A percentile compares a stretch with the other conserved stretches of the same genome.
Evolutionary conservation across 75 land plant species (phyloP).

Genomic region (Sequoia sempervirens): DNA sequence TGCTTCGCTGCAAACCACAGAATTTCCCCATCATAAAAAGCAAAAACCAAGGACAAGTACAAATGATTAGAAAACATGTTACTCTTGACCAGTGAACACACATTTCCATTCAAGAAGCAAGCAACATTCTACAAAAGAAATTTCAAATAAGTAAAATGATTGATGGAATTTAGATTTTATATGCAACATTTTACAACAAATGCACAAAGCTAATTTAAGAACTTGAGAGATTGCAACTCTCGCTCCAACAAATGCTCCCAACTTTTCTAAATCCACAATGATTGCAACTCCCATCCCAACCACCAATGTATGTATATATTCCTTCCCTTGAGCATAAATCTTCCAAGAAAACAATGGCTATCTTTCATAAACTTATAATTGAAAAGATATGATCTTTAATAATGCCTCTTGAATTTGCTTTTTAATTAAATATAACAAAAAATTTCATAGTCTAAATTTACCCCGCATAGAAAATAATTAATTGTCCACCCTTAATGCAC

Average conservation of each 20-base stretch:
- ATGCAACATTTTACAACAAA: not conserved
- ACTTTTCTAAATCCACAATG: not conserved
- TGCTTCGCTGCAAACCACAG: slow-evolving; percentile 65
- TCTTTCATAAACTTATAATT: not conserved
- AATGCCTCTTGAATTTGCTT: not conserved
- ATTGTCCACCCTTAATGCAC: no score
- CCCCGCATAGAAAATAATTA: no score
- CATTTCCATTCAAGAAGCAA: not conserved
- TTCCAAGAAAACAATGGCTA: not conserved
- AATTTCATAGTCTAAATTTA: no score
- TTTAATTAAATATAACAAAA: no score
- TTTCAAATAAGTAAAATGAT: not conserved
- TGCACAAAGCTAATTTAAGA: not conserved
- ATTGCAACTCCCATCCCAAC: not conserved
- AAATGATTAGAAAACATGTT: slow-evolving; percentile 2
- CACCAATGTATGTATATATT: not conserved
- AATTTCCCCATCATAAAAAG: not conserved
- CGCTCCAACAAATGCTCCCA: not conserved
- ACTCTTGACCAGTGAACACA: not conserved
- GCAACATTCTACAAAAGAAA: not conserved
- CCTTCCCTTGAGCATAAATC: not conserved
- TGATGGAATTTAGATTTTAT: not conserved
- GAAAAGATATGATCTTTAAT: not conserved
- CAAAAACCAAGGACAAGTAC: not conserved
- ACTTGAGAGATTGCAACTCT: not conserved